Evolutionary conservation across 768 basidiomycete genomes (phyloP).

Genomic region (Leccinellum albellum): DNA sequence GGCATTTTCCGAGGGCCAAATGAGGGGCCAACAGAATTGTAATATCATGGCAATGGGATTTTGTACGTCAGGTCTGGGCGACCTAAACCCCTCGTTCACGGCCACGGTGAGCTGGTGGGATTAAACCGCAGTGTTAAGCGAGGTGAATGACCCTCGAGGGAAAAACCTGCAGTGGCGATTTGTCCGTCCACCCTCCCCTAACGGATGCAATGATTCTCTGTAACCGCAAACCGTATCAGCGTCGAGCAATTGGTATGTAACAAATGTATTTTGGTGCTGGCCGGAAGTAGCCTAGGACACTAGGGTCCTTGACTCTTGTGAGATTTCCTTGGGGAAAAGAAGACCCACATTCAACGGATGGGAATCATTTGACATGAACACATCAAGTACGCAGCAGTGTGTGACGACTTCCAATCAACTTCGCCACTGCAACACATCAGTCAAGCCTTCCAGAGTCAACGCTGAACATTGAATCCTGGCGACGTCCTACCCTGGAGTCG

Average conservation of each 20-base stretch:
- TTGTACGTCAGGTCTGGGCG: not conserved
- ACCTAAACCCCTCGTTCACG: not conserved
- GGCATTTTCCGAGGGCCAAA: constrained; percentile 3
- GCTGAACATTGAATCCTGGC: not conserved
- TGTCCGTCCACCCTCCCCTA: not conserved
- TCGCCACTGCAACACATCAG: not conserved
- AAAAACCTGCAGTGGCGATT: not conserved
- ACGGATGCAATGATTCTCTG: not conserved
- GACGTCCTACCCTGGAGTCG: not conserved
- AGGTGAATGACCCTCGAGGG: not conserved
- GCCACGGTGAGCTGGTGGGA: not conserved
- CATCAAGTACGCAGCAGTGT: not conserved
- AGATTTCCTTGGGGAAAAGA: not conserved
- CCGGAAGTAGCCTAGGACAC: not conserved
- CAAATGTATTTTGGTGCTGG: not conserved
- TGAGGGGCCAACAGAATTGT: not conserved
- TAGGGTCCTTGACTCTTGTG: not conserved
- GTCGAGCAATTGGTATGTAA: not conserved
- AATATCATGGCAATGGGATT: not conserved
- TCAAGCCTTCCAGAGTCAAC: not conserved
- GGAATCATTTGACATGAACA: not conserved
- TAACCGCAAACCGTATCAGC: not conserved
- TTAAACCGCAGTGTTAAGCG: not conserved
- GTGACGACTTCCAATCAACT: not conserved
- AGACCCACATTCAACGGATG: not conserved